Conservation (phyloP, 805 yeast genomes). For the Starmerella roubikii region DNA sequence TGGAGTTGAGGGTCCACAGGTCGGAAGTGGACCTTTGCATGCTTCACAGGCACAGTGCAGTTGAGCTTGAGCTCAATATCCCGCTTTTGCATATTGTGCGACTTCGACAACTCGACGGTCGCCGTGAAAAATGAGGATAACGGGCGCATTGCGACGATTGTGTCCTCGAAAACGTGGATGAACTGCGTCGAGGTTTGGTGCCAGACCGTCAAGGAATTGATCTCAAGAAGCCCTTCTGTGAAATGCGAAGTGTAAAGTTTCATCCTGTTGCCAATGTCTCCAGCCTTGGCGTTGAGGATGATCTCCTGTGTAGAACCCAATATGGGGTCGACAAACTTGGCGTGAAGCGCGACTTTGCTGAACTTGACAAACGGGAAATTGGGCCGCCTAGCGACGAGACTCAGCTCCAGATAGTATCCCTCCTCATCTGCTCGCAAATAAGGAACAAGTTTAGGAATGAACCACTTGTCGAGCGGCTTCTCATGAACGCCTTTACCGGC, state of each 20-base stretch:
- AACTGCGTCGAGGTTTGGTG: slow-evolving; percentile 22
- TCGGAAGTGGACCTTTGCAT: slow-evolving; percentile 12
- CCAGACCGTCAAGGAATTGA: slow-evolving; percentile 21
- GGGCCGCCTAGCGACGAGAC: slow-evolving; percentile 26
- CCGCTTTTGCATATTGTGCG: slow-evolving; percentile 15
- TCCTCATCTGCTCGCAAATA: slow-evolving; percentile 26
- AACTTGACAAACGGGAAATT: slow-evolving; percentile 12
- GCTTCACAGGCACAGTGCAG: slow-evolving; percentile 3
- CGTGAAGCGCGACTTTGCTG: slow-evolving; percentile 11
- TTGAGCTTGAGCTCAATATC: slow-evolving; percentile 11
- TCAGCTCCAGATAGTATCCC: slow-evolving; percentile 31
- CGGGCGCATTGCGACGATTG: slow-evolving; percentile 17
- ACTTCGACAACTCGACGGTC: slow-evolving; percentile 13
- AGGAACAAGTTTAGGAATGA: slow-evolving; percentile 29
- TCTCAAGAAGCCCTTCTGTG: slow-evolving; percentile 28
- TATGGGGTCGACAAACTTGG: neutral
- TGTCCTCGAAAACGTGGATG: slow-evolving; percentile 15
- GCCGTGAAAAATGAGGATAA: slow-evolving; percentile 20
- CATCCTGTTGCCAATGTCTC: neutral
- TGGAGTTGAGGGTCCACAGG: slow-evolving; percentile 15
- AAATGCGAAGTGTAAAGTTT: slow-evolving; percentile 21
- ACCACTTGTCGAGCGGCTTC: slow-evolving; percentile 28
- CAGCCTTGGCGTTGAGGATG: slow-evolving; percentile 4
- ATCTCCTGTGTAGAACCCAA: neutral
- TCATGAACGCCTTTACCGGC: neutral